Percentiles rank a stretch among this genome's conserved stretches.
Evolutionary conservation across 2,329 filamentous ascomycete genomes (phyloP).

Genomic region (Cladosporium sp.): DNA sequence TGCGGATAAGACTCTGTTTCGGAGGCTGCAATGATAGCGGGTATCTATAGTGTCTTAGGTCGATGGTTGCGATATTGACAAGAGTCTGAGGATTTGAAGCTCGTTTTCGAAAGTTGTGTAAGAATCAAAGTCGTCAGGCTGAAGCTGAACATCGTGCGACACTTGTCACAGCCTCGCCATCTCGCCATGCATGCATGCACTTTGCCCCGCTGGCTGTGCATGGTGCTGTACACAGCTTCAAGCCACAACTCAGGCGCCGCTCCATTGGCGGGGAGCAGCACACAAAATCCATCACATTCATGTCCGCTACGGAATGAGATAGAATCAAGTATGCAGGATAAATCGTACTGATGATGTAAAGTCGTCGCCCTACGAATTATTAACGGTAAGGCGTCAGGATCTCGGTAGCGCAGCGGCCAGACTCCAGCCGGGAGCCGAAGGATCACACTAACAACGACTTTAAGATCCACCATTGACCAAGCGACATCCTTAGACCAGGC

Average conservation of each 20-base stretch:
- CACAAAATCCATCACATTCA: not conserved
- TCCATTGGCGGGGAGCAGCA: not conserved
- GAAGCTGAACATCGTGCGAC: not conserved
- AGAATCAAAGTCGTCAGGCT: not conserved
- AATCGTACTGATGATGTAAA: not conserved
- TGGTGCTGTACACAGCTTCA: not conserved
- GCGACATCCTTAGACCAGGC: not conserved
- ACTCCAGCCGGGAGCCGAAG: not conserved
- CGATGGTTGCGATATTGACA: not conserved
- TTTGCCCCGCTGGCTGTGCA: not conserved
- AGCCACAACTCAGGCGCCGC: not conserved
- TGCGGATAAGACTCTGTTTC: not conserved
- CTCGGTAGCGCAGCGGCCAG: not conserved
- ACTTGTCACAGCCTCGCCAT: conserved; percentile 6
- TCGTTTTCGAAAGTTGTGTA: not conserved
- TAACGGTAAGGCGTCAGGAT: not conserved
- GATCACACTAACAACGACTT: not conserved
- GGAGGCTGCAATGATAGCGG: not conserved
- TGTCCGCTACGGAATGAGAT: not conserved
- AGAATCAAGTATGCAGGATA: not conserved
- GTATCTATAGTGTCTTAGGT: not conserved
- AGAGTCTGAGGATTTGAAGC: not conserved
- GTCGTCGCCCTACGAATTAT: no score
- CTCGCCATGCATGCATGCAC: conserved; percentile 9
- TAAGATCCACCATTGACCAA: not conserved